phyloP scores from a whole-genome alignment of 1,284 basidiomycete species.

The Cutaneotrichosporon cutaneum region DNA sequence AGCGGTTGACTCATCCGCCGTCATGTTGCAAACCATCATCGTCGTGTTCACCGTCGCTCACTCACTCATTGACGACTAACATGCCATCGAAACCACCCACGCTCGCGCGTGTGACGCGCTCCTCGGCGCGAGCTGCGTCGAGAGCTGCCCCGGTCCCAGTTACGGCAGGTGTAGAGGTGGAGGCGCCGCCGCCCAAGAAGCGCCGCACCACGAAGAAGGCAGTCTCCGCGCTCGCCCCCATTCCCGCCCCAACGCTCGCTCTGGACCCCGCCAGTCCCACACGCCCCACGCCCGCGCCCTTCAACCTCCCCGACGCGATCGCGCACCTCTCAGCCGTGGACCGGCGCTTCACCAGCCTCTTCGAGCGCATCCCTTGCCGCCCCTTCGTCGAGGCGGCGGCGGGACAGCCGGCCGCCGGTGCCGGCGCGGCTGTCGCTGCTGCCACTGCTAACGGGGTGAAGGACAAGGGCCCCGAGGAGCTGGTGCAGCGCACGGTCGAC shows the following conservation, averaged over 20 bases:
- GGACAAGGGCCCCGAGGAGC: neutral
- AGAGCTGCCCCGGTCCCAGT: neutral
- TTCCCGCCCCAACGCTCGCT: neutral
- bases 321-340: slow-evolving; percentile 68
- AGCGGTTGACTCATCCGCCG: neutral
- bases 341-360: slow-evolving; percentile 68
- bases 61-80: neutral
- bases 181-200: neutral
- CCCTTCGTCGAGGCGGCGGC: slow-evolving; percentile 29
- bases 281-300: slow-evolving; percentile 45
- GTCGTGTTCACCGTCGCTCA: neutral
- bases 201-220: slow-evolving; percentile 6
- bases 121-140: neutral
- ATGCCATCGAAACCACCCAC: neutral
- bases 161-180: neutral
- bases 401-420: neutral
- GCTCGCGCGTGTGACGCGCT: neutral
- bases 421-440: neutral
- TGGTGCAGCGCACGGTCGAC: slow-evolving; percentile 31
- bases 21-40: neutral
- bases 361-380: slow-evolving; percentile 50
- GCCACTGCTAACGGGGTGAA: neutral
- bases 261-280: too few relatives aligned
- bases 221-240: neutral
- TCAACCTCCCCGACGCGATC: slow-evolving; percentile 72